A percentile compares a stretch with the other conserved stretches of the same genome.
phyloP scores from a whole-genome alignment of 352 stramenopile species.

The Nothophytophthora sp. region DNA sequence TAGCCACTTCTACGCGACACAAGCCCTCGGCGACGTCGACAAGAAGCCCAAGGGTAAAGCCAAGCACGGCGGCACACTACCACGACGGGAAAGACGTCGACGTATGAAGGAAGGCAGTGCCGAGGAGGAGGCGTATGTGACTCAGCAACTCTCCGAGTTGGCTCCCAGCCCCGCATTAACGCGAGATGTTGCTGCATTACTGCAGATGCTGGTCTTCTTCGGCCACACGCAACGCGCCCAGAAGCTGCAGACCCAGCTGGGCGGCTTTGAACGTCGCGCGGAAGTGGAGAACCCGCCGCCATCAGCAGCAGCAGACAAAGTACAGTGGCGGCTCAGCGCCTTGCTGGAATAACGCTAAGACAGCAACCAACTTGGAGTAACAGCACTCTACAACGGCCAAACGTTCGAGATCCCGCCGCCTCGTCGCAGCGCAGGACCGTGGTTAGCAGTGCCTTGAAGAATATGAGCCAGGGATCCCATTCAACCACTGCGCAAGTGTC shows the following conservation, averaged over 20 bases:
- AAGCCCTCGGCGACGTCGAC: constrained; percentile 29
- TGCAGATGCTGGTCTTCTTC: constrained; percentile 63
- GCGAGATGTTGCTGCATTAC: constrained; percentile 34
- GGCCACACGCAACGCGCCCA: constrained; percentile 38
- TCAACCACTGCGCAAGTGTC: neutral
- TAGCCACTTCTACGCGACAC: constrained; percentile 75
- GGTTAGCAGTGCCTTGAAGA: neutral
- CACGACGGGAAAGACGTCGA: constrained; percentile 54
- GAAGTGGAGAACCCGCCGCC: constrained; percentile 6
- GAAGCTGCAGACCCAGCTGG: constrained; percentile 42
- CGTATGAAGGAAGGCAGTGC: constrained; percentile 71
- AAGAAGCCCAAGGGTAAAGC: constrained; percentile 38
- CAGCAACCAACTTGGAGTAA: neutral
- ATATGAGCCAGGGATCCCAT: neutral
- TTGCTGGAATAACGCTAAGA: constrained; percentile 13
- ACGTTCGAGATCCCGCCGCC: constrained; percentile 6
- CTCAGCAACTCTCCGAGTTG: constrained; percentile 40
- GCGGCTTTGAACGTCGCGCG: constrained; percentile 40
- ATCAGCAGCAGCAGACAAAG: neutral
- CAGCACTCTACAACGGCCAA: neutral
- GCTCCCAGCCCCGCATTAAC: constrained; percentile 38
- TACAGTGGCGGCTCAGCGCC: constrained; percentile 19
- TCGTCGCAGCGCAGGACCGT: constrained; percentile 13
- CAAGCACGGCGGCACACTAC: constrained; percentile 47
- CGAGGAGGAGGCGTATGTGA: constrained; percentile 70